phyloP scores from a whole-genome alignment of 2,329 filamentous ascomycete genomes.

The Plectosphaerella sp. region DNA sequence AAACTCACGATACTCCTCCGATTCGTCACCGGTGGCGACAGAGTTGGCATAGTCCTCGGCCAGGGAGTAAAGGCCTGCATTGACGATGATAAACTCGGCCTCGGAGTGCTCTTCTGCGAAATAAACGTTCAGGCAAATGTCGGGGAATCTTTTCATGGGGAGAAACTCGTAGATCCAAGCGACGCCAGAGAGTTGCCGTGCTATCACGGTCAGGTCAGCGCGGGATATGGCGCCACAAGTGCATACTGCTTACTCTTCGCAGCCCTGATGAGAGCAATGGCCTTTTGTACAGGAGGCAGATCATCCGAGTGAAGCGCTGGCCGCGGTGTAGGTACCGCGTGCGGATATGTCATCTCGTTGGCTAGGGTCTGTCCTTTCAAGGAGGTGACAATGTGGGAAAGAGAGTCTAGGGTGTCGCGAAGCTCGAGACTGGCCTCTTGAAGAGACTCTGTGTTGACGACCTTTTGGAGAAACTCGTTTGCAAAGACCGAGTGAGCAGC shows the following conservation, averaged over 20 bases:
- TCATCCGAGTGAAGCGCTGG: conserved; percentile 5
- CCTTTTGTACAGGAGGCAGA: conserved; percentile 11
- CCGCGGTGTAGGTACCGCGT: conserved; percentile 8
- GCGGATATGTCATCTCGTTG: conserved; percentile 18
- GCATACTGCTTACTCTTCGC: conserved; percentile 3
- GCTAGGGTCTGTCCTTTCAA: conserved; percentile 18
- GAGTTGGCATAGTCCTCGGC: conserved; percentile 17
- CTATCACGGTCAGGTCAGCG: background rate
- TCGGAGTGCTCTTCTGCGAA: conserved; percentile 25
- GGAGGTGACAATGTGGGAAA: conserved; percentile 22
- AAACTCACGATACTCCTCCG: conserved; percentile 17
- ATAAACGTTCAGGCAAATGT: conserved; percentile 26
- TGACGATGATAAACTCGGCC: conserved; percentile 27
- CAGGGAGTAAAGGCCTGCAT: conserved; percentile 23
- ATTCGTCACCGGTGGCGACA: conserved; percentile 7
- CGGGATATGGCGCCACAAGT: background rate
- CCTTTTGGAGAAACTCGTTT: conserved; percentile 36
- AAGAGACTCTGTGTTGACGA: conserved; percentile 21
- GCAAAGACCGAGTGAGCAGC: conserved; percentile 42
- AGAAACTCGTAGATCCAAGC: conserved; percentile 24
- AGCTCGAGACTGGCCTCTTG: conserved; percentile 23
- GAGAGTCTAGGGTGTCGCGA: conserved; percentile 27
- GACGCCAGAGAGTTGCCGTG: conserved; percentile 9
- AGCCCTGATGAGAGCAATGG: conserved; percentile 8
- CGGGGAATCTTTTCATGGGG: conserved; percentile 21